Evolutionary conservation across 2,329 filamentous ascomycete species (phyloP), one percentile per base, ranked within the genome.

Genomic region (Fusarium udum): DNA sequence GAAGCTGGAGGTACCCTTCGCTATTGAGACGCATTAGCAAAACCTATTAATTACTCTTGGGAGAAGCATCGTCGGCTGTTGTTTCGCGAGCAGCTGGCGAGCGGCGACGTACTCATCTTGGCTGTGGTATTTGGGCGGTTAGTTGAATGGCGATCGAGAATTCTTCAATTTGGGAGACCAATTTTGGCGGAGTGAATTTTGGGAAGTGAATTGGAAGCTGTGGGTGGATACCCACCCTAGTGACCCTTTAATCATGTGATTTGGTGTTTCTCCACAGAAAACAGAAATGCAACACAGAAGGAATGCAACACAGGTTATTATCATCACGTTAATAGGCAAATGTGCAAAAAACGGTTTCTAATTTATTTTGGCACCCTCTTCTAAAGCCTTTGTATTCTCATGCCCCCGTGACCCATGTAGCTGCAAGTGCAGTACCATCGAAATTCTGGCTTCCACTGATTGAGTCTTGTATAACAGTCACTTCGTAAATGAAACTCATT

Each of bases 1-100:
- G 81, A 87, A 87, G 82, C 85, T 87, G 81, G 86, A 87, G 80
- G 87, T 88, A 85, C 87, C 87, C 86, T 88, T 88, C 80, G 86
- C 86, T 88, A 78, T 79, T 82, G 75, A 73, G 62, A 52, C 71
- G 60, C 49, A 74, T 79, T 79, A 79, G 79, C 72, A 72, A 69
- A 62, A 62, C 58, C 61, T 48, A 46, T 45, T 36, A 16, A 31
- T 31, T 22, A 22, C 51, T 64, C 53, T 75, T 65, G 56, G 55
- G 40, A 72, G 55, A 74, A 63, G 72, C 56, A 67, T 75, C 64
- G 18, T 55, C 34, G 56, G 72, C 72, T 72, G 42, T 69, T 48
- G 49, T 51, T 61, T 69, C 49, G 55, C 65, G 55, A 73, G 53
- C 61, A 70, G 65, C 61, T 49, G 62, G 63, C 64, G 48, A 68